phyloP scores from a whole-genome alignment of 331 rosid genomes.

The Dryas integrifolia region DNA sequence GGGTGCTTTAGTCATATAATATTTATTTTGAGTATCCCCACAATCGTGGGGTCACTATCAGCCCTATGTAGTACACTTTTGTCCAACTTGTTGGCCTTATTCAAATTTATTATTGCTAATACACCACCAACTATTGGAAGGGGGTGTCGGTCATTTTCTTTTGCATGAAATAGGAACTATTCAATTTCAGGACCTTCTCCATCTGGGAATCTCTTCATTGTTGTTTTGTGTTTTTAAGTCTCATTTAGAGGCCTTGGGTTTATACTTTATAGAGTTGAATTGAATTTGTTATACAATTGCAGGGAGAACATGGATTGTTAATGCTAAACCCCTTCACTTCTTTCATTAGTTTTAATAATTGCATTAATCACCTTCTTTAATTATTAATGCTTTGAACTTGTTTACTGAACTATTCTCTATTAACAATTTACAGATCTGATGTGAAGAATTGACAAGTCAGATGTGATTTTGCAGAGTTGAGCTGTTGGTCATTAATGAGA shows the following conservation, averaged over 20 bases:
- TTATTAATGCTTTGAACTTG: conserved; percentile 33
- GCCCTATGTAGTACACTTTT: conserved; percentile 26
- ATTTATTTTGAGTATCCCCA: conserved; percentile 13
- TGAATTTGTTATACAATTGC: conserved; percentile 21
- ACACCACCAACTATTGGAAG: conserved; percentile 15
- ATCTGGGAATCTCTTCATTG: conserved; percentile 43
- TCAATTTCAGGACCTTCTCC: conserved; percentile 21
- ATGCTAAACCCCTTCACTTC: conserved; percentile 14
- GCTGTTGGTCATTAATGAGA: conserved; percentile 33
- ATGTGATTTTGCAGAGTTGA: conserved; percentile 38
- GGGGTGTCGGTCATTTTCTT: conserved; percentile 49
- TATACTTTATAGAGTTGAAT: conserved; percentile 22
- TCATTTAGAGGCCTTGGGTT: conserved; percentile 32
- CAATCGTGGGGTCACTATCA: conserved; percentile 37
- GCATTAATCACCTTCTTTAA: conserved; percentile 13
- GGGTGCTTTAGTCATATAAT: conserved; percentile 28
- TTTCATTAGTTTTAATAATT: conserved; percentile 17
- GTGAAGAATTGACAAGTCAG: conserved; percentile 23
- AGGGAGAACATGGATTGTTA: conserved; percentile 24
- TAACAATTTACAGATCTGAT: conserved; percentile 36
- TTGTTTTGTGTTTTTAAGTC: conserved; percentile 29
- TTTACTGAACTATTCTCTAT: conserved; percentile 32
- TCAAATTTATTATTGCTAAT: conserved; percentile 7
- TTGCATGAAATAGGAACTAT: conserved; percentile 23
- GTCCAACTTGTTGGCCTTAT: conserved; percentile 26